Base-by-base conservation (phyloP, 768 basidiomycete species). In the Amanita rubescens region DNA sequence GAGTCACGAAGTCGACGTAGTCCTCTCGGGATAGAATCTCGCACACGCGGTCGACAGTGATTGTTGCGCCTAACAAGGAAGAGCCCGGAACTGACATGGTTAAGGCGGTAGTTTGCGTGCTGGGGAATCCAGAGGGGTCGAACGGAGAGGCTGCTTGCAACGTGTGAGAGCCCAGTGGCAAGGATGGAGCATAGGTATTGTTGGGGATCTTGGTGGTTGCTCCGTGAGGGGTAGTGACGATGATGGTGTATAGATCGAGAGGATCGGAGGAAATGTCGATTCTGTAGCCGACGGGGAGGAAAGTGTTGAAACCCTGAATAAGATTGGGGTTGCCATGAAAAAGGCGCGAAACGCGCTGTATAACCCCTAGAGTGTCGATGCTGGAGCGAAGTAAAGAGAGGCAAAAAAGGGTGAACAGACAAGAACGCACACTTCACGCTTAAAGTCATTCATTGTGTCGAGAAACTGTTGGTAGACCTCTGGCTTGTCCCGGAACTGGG, bases 371-470 rank as follows among this genome's bases (percentile, higher is more conserved):
- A 0, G 94, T 98, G 71, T 97, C 94, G 67, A 98, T 95, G 53
- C 94, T 95, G 71, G 30, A 49, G 44, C 59, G 55, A 37, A 61
- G 48, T 39, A 60, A 45, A 54, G 59, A 47, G 49, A 54, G 30
- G 56, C 58, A 52, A 45, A 57, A n/a, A n/a, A n/a, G n/a, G 45
- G 44, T 30, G 27, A 3, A 30, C 43, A 43, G 57, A 39, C 57
- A 35, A 35, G 55, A 24, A 62, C 90, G 73, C 68, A 93, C 90
- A 72, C 75, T 71, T 95, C 91, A 63, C 92, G 91, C 74, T 99
- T 99, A 70, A 99, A 99, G 67, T 98, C 94, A 75, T 97, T 97
- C 96, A 96, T 96, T 64, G 95, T 94, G 67, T 95, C 92, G 69
- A 94, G 69, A 65, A 94, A 93, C 58, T 86, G 80, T 66, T 96